Evolutionary conservation across 345 rosid genomes (phyloP), one percentile per base, ranked within the genome.

Genomic region (Kernera saxatilis): DNA sequence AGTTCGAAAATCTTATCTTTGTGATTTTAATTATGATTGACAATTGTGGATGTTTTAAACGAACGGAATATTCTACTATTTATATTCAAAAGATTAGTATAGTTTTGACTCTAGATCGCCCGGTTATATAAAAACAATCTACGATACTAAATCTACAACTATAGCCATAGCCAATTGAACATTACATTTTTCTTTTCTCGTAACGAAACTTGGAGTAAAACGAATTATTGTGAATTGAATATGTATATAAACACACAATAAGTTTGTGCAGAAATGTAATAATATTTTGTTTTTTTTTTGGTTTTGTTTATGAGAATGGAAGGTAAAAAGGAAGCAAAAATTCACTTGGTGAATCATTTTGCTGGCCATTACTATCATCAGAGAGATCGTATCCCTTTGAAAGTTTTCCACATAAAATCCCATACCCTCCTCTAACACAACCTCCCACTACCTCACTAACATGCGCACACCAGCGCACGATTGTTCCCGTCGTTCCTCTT

Each of bases 341-440:
- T 82, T 80, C 83, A 80, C 51, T 73, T 41, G 56, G 59, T 69
- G 70, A 67, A 92, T 92, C 77, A 92, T 92, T 71, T 79, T 88
- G 95, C 87, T 92, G 82, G 96, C 98, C 98, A 89, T 81, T 81
- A 72, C 56, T 32, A 56, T 14, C 4, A 5, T n/a, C 7, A 14
- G 22, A 73, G 21, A 73, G 43, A 35, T 55, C 71, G 11, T 64
- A 72, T 64, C 70, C 71, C 55, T 32, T 70, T 25, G n/a, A 81
- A 78, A 79, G 80, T 72, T 82, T 67, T 82, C 77, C 43, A 46
- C 65, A 73, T 64, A 69, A 48, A 69, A 54, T 18, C 63, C 5
- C 62, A 50, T 13, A 15, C 52, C 11, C 36, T 4, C 33, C 59
- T 37, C 39, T 56, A 18, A 40, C 70, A 76, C 43, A 69, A 50